Conservation (phyloP, 1,284 basidiomycete genomes). For the Trichosporon coremiiforme region DNA sequence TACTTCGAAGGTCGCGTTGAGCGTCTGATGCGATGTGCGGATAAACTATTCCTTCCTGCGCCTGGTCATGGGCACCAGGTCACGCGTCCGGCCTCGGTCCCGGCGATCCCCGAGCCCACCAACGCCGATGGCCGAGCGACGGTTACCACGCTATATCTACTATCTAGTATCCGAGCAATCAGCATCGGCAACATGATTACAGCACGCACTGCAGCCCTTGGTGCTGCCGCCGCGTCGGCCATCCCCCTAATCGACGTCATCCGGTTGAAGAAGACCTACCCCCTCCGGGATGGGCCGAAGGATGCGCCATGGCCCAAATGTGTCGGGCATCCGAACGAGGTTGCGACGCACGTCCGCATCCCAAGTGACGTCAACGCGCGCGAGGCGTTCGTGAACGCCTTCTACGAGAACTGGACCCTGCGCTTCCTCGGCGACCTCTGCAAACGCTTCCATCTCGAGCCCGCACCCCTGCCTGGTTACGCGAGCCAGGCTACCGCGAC, state of each 20-base stretch:
- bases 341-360: background rate
- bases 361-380: background rate
- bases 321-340: background rate
- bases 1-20: no score
- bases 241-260: background rate
- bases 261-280: background rate
- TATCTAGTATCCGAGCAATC: background rate
- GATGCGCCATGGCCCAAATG: background rate
- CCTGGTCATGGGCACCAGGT: background rate
- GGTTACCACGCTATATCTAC: background rate
- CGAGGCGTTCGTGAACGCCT: background rate
- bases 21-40: no score
- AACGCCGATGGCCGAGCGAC: background rate
- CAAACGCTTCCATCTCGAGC: background rate
- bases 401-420: conserved; percentile 9
- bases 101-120: background rate
- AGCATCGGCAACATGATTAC: background rate
- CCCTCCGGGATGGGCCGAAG: background rate
- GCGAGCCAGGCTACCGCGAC: background rate
- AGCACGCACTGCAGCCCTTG: background rate
- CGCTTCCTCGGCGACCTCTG: background rate
- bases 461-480: background rate
- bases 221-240: background rate
- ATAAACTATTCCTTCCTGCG: background rate
- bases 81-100: background rate